Evolutionary conservation across 768 basidiomycete genomes (phyloP).

Genomic region (Trametes sanguinea): DNA sequence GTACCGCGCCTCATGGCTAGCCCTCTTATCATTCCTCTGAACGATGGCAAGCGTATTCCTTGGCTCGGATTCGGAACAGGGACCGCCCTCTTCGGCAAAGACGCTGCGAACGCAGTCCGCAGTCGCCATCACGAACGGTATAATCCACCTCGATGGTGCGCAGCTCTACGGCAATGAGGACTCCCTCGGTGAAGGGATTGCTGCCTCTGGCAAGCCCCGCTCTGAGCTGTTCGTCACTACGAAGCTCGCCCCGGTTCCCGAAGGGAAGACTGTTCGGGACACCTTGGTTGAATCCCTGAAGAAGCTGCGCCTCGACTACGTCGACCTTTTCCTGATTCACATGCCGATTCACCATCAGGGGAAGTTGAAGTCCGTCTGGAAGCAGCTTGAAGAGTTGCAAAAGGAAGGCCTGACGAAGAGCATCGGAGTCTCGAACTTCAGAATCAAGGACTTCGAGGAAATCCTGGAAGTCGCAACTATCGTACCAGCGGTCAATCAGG

Average conservation of each 20-base stretch:
- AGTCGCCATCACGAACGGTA: constrained; percentile 38
- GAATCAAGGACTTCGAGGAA: constrained; percentile 42
- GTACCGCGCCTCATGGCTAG: constrained; percentile 26
- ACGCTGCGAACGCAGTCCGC: constrained; percentile 31
- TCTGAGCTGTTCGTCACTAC: constrained; percentile 47
- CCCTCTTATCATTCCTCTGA: constrained; percentile 34
- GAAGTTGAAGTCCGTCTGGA: constrained; percentile 43
- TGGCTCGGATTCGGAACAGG: constrained; percentile 43
- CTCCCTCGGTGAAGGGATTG: constrained; percentile 38
- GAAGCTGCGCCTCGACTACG: constrained; percentile 41
- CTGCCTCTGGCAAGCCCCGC: constrained; percentile 37
- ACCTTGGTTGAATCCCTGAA: constrained; percentile 42
- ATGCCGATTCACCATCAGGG: constrained; percentile 28
- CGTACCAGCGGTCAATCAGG: constrained; percentile 57
- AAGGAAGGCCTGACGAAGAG: constrained; percentile 41
- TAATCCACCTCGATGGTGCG: constrained; percentile 43
- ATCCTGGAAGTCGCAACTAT: constrained; percentile 47
- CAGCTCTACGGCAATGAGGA: constrained; percentile 43
- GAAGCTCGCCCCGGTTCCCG: constrained; percentile 36
- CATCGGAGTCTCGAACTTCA: constrained; percentile 62
- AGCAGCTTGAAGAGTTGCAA: constrained; percentile 44
- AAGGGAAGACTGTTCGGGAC: constrained; percentile 39
- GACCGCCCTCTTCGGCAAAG: constrained; percentile 35
- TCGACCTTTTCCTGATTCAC: constrained; percentile 52
- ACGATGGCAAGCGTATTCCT: constrained; percentile 41